phyloP scores from a whole-genome alignment of 495 filamentous ascomycete species.

The Talaromyces stipitatus region DNA sequence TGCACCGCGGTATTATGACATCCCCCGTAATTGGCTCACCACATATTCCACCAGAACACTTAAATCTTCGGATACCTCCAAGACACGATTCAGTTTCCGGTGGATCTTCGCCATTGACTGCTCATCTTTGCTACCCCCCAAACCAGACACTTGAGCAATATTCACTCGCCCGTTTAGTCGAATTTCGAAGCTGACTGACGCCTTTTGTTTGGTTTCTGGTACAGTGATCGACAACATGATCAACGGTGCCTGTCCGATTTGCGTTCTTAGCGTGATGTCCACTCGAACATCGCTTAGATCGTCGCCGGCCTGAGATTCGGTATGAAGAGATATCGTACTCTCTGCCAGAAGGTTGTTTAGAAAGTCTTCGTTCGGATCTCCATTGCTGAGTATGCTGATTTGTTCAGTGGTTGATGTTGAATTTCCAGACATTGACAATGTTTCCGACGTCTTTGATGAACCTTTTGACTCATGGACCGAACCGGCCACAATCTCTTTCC shows the following conservation, averaged over 20 bases:
- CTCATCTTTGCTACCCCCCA: slow-evolving; percentile 5
- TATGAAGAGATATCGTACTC: not conserved
- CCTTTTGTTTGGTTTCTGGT: slow-evolving; percentile 12
- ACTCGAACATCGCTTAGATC: slow-evolving; percentile 29
- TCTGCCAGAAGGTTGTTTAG: slow-evolving; percentile 23
- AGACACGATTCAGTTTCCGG: slow-evolving; percentile 28
- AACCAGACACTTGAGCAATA: slow-evolving; percentile 29
- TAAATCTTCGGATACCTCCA: slow-evolving; percentile 45
- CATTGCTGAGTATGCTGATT: slow-evolving; percentile 30
- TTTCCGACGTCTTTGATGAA: not conserved
- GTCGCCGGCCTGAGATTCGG: not conserved
- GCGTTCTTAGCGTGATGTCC: slow-evolving; percentile 37
- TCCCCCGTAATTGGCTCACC: slow-evolving; percentile 9
- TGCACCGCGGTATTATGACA: not conserved
- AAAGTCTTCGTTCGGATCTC: slow-evolving; percentile 29
- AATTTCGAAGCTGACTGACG: slow-evolving; percentile 48
- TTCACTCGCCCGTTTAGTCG: slow-evolving; percentile 53
- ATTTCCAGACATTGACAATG: not conserved
- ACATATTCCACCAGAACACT: slow-evolving; percentile 54
- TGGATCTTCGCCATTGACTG: slow-evolving; percentile 23
- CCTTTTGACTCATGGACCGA: not conserved
- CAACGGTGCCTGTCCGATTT: slow-evolving; percentile 34
- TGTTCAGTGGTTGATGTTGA: not conserved
- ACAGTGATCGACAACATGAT: slow-evolving; percentile 36
- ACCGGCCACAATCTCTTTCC: slow-evolving; percentile 5